phyloP scores from a whole-genome alignment of 257 asterid species.

The Haberlea rhodopensis region DNA sequence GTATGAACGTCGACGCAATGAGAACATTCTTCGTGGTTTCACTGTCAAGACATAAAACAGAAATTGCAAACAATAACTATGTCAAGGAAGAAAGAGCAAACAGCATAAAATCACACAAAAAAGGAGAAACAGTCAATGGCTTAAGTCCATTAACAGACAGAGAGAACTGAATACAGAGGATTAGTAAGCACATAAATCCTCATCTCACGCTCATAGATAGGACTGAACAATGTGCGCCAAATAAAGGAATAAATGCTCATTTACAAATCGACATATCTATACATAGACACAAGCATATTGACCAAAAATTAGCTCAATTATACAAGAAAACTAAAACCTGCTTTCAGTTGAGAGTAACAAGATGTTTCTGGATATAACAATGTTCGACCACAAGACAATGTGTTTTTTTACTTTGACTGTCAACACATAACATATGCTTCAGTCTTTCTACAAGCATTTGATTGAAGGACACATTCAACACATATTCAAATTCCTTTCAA shows the following conservation, averaged over 20 bases:
- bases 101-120: too few relatives aligned
- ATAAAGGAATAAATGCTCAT: not conserved
- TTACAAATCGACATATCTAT: too few relatives aligned
- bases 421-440: constrained; percentile 12
- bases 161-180: not conserved
- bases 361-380: not conserved
- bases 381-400: not conserved
- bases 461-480: not conserved
- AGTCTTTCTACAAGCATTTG: constrained; percentile 2
- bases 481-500: not conserved
- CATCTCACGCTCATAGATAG: not conserved
- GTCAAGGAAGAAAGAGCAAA: not conserved
- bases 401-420: not conserved
- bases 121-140: not conserved
- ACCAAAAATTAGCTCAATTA: not conserved
- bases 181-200: not conserved
- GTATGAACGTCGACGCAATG: constrained; percentile 69
- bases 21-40: constrained; percentile 77
- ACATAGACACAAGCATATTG: not conserved
- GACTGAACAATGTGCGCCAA: not conserved
- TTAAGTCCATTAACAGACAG: not conserved
- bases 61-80: not conserved
- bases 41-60: constrained; percentile 40
- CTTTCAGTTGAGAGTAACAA: not conserved
- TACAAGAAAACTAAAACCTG: not conserved